These are phyloP conservation scores for Trichoderma sp. DNA, from an alignment of 2,329 filamentous ascomycete genomes.

Conservation along the genomic window DNA sequence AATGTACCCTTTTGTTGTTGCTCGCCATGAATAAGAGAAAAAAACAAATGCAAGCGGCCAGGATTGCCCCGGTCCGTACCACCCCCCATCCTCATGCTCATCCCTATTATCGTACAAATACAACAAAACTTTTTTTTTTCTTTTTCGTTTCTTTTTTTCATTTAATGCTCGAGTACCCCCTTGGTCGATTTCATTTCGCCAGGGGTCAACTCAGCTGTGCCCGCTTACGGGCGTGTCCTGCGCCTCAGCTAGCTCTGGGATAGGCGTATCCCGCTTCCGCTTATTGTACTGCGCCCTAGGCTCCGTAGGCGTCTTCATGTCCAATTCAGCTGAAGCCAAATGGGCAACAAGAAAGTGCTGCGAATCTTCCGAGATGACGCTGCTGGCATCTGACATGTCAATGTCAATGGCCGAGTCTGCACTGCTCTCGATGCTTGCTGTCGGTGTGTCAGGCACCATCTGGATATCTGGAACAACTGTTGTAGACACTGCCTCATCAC, in stretches of 20 bases:
- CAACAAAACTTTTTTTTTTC: not conserved
- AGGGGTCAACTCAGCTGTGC: not conserved
- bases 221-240: constrained; percentile 5
- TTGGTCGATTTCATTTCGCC: not conserved
- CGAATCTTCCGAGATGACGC: constrained; percentile 36
- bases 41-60: not conserved
- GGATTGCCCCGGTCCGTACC: not conserved
- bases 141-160: not conserved
- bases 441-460: constrained; percentile 34
- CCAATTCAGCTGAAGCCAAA: constrained; percentile 31
- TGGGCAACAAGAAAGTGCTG: constrained; percentile 27
- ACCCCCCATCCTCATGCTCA: not conserved
- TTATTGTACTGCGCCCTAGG: constrained; percentile 19
- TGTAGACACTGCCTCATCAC: constrained; percentile 1
- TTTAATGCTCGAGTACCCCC: not conserved
- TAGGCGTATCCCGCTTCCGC: constrained; percentile 27
- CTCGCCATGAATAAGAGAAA: not conserved
- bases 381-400: constrained; percentile 51
- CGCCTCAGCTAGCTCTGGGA: constrained; percentile 25
- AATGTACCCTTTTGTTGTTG: not conserved
- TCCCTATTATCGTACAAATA: not conserved
- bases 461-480: constrained; percentile 6
- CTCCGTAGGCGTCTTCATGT: constrained; percentile 42
- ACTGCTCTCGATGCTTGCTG: constrained; percentile 42
- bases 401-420: constrained; percentile 38